Base-by-base conservation (phyloP, 805 yeast species). In the Wickerhamomyces queroliae region DNA sequence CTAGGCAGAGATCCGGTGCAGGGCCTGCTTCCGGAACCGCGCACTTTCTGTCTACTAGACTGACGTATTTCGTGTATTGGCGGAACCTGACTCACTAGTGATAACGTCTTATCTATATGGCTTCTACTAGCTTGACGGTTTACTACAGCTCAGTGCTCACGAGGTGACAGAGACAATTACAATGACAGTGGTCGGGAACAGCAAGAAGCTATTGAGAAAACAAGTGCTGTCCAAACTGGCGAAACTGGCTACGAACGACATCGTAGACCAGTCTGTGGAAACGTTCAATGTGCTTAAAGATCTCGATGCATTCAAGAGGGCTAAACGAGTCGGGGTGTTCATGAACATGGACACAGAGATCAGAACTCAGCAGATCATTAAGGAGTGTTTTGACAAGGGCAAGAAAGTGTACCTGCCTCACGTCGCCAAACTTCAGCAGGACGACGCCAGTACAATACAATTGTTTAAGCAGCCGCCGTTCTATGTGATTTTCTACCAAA, bases 321-420 rank as follows among this genome's bases (percentile, higher is more conserved):
- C 89, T 0, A 49, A 52, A 9, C 65, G 56, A 4, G 56, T 89
- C 2, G 96, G 83, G 0, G 53, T 87, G 23, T 90, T 76, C 52
- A 75, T 89, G 84, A 78, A 74, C 56, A 82, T 90, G 89, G 87
- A 82, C 2, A 70, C 78, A 37, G 97, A 90, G 59, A 65, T 84
- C 2, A 73, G 74, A 40, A 89, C 96, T 0, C 50, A 58, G 9
- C 56, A 55, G 1, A 58, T 89, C 10, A 73, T 90, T 3, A 48
- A 64, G 33, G 44, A 64, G 15, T 74, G 85, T 9, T 78, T 83
- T 40, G 53, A 53, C 0, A 58, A 64, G 36, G 63, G 68, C 2
- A 82, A 80, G 44, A 37, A 45, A 2, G 80, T 83, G 0, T 85
- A 66, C 48, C 57, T 83, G 8, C 90, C 93, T 0, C 64, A 74